A percentile compares a stretch with the other conserved stretches of the same genome.
Evolutionary conservation across 257 asterid genomes (phyloP).

Genomic region (Solanum medicagineum): DNA sequence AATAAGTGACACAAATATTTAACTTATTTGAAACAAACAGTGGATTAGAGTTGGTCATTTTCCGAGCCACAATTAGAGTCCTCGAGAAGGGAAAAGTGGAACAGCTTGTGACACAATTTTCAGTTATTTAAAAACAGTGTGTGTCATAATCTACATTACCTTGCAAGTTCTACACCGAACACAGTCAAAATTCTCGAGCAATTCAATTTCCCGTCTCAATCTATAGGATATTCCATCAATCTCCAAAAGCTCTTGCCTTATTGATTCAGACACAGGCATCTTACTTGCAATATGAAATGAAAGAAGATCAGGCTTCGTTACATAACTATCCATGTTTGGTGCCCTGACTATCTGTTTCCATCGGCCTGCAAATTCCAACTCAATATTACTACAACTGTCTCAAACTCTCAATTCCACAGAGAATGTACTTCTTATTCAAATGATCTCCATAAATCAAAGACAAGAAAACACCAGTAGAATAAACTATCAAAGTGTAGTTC

Average conservation of each 20-base stretch:
- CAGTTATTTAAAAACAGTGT: neutral
- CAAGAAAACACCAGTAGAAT: neutral
- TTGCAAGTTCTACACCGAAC: constrained; percentile 70
- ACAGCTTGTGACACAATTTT: neutral
- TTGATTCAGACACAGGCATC: constrained; percentile 79
- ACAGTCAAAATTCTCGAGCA: constrained; percentile 80
- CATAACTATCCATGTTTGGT: constrained; percentile 69
- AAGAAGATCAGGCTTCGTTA: constrained; percentile 79
- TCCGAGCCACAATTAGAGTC: constrained; percentile 39
- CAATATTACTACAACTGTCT: neutral
- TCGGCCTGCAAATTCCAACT: constrained; percentile 47
- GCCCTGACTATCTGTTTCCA: constrained; percentile 82
- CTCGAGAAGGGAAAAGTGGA: constrained; percentile 8
- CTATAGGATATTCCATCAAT: constrained; percentile 93
- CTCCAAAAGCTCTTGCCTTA: constrained; percentile 93
- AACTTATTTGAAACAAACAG: neutral
- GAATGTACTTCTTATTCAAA: neutral
- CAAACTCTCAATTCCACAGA: neutral
- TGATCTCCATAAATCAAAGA: neutral
- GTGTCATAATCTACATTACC: constrained; percentile 28
- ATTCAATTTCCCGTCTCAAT: constrained; percentile 77
- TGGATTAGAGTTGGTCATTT: neutral
- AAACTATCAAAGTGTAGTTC: neutral
- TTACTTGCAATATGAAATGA: constrained; percentile 94
- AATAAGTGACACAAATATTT: neutral